Evolutionary conservation across 2,329 filamentous ascomycete genomes (phyloP).

Genomic region (Tolypocladium guangdongense): DNA sequence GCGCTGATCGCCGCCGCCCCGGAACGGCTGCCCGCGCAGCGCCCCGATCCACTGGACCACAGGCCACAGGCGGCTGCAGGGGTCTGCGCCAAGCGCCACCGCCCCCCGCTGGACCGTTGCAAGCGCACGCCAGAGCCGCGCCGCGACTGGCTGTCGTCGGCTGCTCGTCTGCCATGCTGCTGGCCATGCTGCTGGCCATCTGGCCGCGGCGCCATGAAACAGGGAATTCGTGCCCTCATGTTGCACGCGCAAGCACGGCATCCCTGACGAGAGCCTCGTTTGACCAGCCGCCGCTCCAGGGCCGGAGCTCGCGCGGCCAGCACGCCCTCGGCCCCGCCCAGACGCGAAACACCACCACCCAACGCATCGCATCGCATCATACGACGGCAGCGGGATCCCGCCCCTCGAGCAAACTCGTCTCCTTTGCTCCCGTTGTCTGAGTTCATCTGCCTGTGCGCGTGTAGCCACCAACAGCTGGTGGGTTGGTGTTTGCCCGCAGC

Average conservation of each 20-base stretch:
- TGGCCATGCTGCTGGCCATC: too few species aligned
- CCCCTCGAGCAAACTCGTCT: background rate
- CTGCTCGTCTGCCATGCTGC: too few species aligned
- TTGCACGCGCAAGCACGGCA: too few species aligned
- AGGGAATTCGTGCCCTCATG: too few species aligned
- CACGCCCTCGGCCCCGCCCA: background rate
- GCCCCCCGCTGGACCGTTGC: background rate
- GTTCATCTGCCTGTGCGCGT: background rate
- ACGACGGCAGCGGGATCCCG: background rate
- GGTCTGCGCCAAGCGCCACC: background rate
- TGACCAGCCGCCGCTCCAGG: background rate
- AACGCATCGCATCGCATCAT: background rate
- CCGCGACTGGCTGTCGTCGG: slow-evolving; percentile 3
- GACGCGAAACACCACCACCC: background rate
- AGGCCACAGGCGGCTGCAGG: background rate
- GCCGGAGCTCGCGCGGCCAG: background rate
- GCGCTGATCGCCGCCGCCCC: background rate
- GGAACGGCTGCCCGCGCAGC: background rate
- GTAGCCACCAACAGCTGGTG: background rate
- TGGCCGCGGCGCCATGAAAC: too few species aligned
- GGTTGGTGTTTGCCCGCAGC: background rate
- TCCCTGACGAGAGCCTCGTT: background rate
- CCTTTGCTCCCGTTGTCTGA: background rate
- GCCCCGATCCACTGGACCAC: background rate
- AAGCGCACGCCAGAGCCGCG: slow-evolving; percentile 1